A percentile compares a stretch with the other conserved stretches of the same genome.
These are phyloP conservation scores for Knoxia roxburghii DNA, from an alignment of 257 asterid genomes.

Conservation along the genomic window DNA sequence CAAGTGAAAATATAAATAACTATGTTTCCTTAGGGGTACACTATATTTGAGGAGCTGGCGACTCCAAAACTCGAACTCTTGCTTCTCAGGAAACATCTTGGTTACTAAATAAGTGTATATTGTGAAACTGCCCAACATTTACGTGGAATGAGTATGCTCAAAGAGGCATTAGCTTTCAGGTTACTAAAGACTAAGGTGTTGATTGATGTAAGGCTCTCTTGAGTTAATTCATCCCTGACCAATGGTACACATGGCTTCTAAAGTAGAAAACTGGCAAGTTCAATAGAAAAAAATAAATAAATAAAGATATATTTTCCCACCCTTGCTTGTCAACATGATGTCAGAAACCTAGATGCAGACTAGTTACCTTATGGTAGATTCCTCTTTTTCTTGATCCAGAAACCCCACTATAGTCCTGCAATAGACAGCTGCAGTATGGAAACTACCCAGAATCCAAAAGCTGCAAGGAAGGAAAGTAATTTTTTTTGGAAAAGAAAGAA, in stretches of 20 bases:
- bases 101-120: no score
- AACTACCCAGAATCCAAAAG: background rate
- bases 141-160: background rate
- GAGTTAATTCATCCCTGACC: background rate
- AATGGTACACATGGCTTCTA: no score
- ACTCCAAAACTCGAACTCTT: background rate
- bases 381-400: background rate
- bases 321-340: background rate
- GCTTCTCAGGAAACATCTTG: background rate
- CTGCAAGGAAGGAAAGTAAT: background rate
- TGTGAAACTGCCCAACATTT: background rate
- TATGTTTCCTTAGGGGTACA: background rate
- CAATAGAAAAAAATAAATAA: no score
- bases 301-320: background rate
- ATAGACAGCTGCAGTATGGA: background rate
- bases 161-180: background rate
- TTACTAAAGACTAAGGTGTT: background rate
- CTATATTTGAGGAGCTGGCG: background rate
- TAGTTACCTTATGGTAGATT: background rate
- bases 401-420: background rate
- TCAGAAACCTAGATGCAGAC: background rate
- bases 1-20: background rate
- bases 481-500: background rate
- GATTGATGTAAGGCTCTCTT: background rate
- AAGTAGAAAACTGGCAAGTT: no score